Evolutionary conservation across 768 basidiomycete genomes (phyloP).

Genomic region (Amanita subjunquillea): DNA sequence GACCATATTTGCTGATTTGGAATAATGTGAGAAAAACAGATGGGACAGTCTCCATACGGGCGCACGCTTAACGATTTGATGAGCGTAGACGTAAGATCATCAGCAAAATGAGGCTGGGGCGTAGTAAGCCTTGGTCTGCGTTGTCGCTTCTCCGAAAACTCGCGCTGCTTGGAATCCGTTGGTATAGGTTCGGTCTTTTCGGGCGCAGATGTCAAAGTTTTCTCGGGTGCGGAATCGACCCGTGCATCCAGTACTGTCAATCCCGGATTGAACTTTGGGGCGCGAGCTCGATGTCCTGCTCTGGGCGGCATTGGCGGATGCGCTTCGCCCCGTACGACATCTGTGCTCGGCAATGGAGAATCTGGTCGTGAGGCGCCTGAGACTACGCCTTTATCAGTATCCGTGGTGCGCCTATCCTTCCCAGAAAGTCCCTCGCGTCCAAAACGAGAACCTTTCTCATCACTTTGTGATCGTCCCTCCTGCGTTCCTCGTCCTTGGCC

Average conservation of each 20-base stretch:
- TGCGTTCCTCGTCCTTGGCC: background rate
- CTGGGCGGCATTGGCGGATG: background rate
- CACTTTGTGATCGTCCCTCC: background rate
- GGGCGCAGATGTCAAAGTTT: background rate
- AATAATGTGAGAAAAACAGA: slow-evolving; percentile 73
- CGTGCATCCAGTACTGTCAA: background rate
- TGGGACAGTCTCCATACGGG: slow-evolving; percentile 72
- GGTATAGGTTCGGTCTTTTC: background rate
- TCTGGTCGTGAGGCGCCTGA: background rate
- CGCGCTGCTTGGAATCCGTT: background rate
- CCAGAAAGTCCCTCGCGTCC: background rate
- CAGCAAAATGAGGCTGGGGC: slow-evolving; percentile 14
- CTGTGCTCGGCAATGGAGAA: background rate
- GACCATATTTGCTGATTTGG: slow-evolving; percentile 83
- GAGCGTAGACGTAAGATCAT: slow-evolving; percentile 70
- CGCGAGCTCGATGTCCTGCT: background rate
- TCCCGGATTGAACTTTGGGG: background rate
- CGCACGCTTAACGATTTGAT: slow-evolving; percentile 54
- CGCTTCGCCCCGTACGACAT: background rate
- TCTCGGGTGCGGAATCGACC: background rate
- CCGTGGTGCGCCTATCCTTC: background rate
- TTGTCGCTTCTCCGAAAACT: background rate
- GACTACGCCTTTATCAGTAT: background rate
- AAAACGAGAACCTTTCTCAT: background rate
- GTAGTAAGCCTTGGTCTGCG: background rate